phyloP scores from a whole-genome alignment of 805 yeast species.

The Metschnikowia dekortorum region DNA sequence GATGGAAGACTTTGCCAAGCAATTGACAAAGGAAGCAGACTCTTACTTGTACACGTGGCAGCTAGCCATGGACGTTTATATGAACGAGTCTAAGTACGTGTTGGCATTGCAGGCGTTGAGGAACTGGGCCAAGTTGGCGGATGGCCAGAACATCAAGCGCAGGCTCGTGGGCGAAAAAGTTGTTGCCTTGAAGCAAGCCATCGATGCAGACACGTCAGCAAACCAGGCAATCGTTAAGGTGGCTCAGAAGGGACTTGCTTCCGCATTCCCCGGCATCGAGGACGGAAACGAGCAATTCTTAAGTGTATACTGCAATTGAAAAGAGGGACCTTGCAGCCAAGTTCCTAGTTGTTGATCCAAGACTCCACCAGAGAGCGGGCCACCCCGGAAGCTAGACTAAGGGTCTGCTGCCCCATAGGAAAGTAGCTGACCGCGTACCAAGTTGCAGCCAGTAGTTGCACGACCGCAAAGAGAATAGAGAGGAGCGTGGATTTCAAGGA shows the following conservation, averaged over 20 bases:
- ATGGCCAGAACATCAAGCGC: slow-evolving; percentile 18
- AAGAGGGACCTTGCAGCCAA: neutral
- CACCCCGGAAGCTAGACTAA: slow-evolving; percentile 38
- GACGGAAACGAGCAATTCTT: slow-evolving; percentile 17
- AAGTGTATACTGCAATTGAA: slow-evolving; percentile 10
- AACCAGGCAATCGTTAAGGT: slow-evolving; percentile 45
- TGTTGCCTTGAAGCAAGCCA: slow-evolving; percentile 26
- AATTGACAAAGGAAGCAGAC: slow-evolving; percentile 41
- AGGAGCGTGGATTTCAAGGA: slow-evolving; percentile 34
- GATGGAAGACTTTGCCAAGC: slow-evolving; percentile 40
- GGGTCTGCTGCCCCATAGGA: slow-evolving; percentile 44
- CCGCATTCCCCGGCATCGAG: slow-evolving; percentile 32
- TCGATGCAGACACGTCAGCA: slow-evolving; percentile 33
- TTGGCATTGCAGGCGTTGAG: slow-evolving; percentile 43
- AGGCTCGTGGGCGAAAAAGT: slow-evolving; percentile 28
- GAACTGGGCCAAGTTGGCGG: slow-evolving; percentile 37
- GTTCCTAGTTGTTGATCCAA: slow-evolving; percentile 33
- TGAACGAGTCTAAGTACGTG: slow-evolving; percentile 41
- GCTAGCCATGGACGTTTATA: slow-evolving; percentile 37
- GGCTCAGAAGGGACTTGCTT: slow-evolving; percentile 32
- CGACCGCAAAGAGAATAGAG: slow-evolving; percentile 37
- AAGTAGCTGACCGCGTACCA: slow-evolving; percentile 47
- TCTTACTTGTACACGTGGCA: slow-evolving; percentile 38
- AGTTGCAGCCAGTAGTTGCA: slow-evolving; percentile 37
- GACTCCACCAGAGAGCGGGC: slow-evolving; percentile 42